These are phyloP conservation scores for Huntiella omanensis DNA, from an alignment of 2,329 filamentous ascomycete genomes.

Conservation along the genomic window DNA sequence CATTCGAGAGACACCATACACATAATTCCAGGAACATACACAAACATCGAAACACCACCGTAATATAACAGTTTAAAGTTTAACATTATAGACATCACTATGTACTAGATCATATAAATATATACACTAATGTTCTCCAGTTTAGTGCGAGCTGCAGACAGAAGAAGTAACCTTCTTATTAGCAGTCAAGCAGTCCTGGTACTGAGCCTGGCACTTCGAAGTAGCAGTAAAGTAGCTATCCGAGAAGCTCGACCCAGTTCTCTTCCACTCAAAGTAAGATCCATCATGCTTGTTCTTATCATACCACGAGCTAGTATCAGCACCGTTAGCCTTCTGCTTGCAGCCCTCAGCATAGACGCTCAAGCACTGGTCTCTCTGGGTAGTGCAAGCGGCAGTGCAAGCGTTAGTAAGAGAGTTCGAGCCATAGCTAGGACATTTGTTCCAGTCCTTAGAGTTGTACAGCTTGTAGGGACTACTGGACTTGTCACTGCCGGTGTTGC, in stretches of 20 bases:
- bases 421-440: slow-evolving; percentile 26
- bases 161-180: slow-evolving; percentile 26
- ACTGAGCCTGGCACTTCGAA: slow-evolving; percentile 30
- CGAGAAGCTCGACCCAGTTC: slow-evolving; percentile 26
- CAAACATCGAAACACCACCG: no score
- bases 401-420: slow-evolving; percentile 20
- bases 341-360: slow-evolving; percentile 31
- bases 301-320: slow-evolving; percentile 17
- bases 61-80: no score
- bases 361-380: slow-evolving; percentile 30
- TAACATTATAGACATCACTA: no score
- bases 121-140: slow-evolving; percentile 10
- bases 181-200: slow-evolving; percentile 25
- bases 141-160: slow-evolving; percentile 15
- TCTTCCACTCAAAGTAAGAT: slow-evolving; percentile 30
- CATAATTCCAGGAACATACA: no score
- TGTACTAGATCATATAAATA: neutral
- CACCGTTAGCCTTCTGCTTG: slow-evolving; percentile 16
- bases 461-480: slow-evolving; percentile 29
- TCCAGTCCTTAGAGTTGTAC: slow-evolving; percentile 26
- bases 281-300: slow-evolving; percentile 16
- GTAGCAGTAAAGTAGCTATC: slow-evolving; percentile 25
- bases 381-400: slow-evolving; percentile 33
- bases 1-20: no score
- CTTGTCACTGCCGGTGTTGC: slow-evolving; percentile 31